Percentiles rank a stretch among this genome's conserved stretches.
Conservation (phyloP, 2,329 filamentous ascomycete species). For the Rhexocercosporidium sp. region DNA sequence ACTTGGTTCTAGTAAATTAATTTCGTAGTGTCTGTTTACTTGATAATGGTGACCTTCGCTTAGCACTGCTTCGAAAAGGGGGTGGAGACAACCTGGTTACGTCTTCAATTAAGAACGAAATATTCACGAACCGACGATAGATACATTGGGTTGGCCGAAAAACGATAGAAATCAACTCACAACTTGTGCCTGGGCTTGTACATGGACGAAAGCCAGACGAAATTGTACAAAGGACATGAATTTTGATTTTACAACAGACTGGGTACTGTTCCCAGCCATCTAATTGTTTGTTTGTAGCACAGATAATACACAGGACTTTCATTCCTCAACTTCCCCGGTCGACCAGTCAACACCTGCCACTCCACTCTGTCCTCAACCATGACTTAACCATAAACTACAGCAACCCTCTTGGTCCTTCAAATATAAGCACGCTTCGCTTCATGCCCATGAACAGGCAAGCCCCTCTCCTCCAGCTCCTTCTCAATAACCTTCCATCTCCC, state of each 20-base stretch:
- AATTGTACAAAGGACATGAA: neutral
- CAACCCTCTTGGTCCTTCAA: neutral
- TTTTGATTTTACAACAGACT: neutral
- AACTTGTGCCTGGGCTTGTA: no score
- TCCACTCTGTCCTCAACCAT: neutral
- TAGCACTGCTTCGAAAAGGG: no score
- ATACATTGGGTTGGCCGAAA: no score
- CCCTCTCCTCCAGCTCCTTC: conserved; percentile 67
- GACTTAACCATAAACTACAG: neutral
- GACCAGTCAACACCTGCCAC: neutral
- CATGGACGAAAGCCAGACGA: neutral
- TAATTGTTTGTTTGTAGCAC: neutral
- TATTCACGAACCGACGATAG: no score
- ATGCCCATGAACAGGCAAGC: conserved; percentile 60
- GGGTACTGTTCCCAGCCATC: neutral
- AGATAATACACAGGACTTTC: neutral
- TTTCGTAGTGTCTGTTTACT: no score
- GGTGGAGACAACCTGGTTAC: no score
- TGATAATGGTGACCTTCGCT: no score
- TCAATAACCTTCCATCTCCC: conserved; percentile 84
- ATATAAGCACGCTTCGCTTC: neutral
- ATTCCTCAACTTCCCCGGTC: neutral
- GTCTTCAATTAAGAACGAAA: no score
- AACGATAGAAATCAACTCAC: no score
- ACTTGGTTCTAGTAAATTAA: no score